These are phyloP conservation scores for Neobulgaria alba DNA, from an alignment of 2,329 filamentous ascomycete genomes.

Conservation along the genomic window DNA sequence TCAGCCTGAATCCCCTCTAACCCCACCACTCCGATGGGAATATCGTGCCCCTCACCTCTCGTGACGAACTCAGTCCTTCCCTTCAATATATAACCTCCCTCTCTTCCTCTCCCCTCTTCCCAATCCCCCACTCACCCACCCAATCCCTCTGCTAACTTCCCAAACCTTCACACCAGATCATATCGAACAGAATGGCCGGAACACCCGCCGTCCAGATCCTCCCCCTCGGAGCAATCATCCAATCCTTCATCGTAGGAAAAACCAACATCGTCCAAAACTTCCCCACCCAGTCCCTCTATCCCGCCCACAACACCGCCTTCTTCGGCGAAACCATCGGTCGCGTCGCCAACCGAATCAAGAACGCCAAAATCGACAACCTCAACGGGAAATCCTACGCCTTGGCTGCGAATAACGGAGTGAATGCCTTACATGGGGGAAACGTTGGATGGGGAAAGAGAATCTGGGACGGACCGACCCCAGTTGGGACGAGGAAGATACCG, in stretches of 20 bases:
- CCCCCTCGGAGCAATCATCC: conserved; percentile 3
- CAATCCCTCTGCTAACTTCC: no score
- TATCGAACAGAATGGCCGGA: not conserved
- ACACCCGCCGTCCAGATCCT: not conserved
- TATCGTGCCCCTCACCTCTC: no score
- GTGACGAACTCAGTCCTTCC: no score
- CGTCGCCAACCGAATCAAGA: conserved; percentile 70
- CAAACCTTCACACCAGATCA: no score
- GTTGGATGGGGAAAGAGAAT: conserved; percentile 74
- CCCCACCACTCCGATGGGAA: no score
- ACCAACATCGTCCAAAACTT: conserved; percentile 87
- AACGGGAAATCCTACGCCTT: conserved; percentile 66
- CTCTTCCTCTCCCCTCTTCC: no score
- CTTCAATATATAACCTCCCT: no score
- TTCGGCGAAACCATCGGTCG: conserved; percentile 93
- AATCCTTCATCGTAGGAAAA: conserved; percentile 37
- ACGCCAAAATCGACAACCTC: conserved; percentile 60
- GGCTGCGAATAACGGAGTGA: conserved; percentile 66
- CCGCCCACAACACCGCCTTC: conserved; percentile 64
- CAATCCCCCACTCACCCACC: no score
- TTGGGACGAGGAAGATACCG: conserved; percentile 43
- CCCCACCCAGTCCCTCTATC: conserved; percentile 66
- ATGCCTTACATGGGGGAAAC: conserved; percentile 65
- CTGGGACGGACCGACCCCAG: conserved; percentile 62
- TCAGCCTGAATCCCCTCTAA: no score